A percentile compares a stretch with the other conserved stretches of the same genome.
phyloP scores from a whole-genome alignment of 2,329 filamentous ascomycete genomes.

The Botrytis byssoidea region DNA sequence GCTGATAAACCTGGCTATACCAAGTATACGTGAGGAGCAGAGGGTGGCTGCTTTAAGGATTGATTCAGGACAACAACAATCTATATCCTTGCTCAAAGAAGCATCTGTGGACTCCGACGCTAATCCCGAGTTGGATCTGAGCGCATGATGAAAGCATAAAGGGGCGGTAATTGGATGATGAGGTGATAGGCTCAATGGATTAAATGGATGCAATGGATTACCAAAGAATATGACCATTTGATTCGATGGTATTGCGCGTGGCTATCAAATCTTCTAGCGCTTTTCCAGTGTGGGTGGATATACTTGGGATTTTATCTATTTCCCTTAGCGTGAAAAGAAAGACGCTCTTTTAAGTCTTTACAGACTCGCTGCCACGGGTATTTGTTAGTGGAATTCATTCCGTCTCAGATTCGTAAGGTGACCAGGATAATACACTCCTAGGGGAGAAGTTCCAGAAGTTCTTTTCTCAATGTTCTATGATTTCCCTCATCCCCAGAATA shows the following conservation, averaged over 20 bases:
- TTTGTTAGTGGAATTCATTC: neutral
- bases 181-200: neutral
- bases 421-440: neutral
- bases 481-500: neutral
- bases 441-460: constrained; percentile 7
- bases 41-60: neutral
- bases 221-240: neutral
- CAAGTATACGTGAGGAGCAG: neutral
- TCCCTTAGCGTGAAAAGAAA: neutral
- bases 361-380: neutral
- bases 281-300: constrained; percentile 3
- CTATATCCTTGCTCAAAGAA: neutral
- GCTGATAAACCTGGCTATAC: neutral
- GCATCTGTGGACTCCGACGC: neutral
- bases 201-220: neutral
- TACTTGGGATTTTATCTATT: neutral
- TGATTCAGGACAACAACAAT: neutral
- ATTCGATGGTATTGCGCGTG: constrained; percentile 1
- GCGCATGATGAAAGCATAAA: neutral
- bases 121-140: neutral
- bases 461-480: neutral
- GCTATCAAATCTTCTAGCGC: constrained; percentile 6
- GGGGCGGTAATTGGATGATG: neutral
- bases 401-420: constrained; percentile 7
- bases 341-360: neutral